A percentile compares a stretch with the other conserved stretches of the same genome.
Evolutionary conservation across 116 monocot species (phyloP).

Genomic region (Trichopus zeylanicus): DNA sequence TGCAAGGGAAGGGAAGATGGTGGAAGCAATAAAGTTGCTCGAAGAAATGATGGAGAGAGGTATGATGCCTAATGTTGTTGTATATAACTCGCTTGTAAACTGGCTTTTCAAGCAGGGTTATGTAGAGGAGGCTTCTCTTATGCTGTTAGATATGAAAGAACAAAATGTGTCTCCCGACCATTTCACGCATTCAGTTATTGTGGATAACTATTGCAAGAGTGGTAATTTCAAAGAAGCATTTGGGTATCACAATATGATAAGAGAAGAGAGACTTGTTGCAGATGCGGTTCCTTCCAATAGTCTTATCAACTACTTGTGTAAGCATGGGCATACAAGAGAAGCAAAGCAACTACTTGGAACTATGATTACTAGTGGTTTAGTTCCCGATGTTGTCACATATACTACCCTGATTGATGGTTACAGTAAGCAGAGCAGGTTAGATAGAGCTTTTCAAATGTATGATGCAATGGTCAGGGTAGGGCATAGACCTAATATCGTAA

Average conservation of each 20-base stretch:
- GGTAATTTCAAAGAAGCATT: conserved; percentile 16
- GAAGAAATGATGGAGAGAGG: conserved; percentile 23
- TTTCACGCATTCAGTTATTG: conserved; percentile 22
- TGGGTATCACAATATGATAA: not conserved
- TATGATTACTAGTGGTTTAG: conserved; percentile 22
- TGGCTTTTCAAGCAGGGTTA: conserved; percentile 36
- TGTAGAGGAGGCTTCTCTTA: conserved; percentile 15
- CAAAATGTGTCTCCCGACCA: conserved; percentile 9
- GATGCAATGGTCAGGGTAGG: conserved; percentile 23
- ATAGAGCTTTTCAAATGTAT: conserved; percentile 27
- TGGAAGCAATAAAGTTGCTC: conserved; percentile 26
- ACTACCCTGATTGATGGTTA: conserved; percentile 24
- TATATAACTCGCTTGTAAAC: conserved; percentile 35
- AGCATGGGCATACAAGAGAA: conserved; percentile 18
- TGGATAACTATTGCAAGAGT: conserved; percentile 21
- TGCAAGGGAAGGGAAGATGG: conserved; percentile 27
- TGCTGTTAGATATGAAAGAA: conserved; percentile 24
- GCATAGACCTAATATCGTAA: conserved; percentile 19
- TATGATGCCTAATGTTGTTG: conserved; percentile 18
- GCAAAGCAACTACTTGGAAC: conserved; percentile 17
- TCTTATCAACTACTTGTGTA: conserved; percentile 26
- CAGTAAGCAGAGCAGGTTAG: conserved; percentile 14
- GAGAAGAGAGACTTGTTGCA: conserved; percentile 13
- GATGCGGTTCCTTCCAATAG: conserved; percentile 21
- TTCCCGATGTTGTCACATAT: conserved; percentile 27